Evolutionary conservation across 208 protist genomes (phyloP).

Genomic region (Trypanosomatidae sp.): DNA sequence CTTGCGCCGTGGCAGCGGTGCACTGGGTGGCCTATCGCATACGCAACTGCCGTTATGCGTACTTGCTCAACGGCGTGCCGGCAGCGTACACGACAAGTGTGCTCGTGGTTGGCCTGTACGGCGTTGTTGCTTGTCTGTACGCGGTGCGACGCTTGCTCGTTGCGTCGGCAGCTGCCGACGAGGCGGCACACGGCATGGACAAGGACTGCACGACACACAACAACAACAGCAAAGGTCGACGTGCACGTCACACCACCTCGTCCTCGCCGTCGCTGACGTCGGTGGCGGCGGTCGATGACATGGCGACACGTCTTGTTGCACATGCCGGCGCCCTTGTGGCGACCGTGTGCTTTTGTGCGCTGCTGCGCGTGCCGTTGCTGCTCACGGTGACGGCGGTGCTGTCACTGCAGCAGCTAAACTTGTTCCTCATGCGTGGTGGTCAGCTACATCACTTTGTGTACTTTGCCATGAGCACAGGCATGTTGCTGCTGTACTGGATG

Average conservation of each 20-base stretch:
- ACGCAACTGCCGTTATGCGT: slow-evolving; percentile 57
- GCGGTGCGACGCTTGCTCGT: no score
- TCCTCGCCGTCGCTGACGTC: slow-evolving; percentile 38
- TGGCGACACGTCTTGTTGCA: not conserved
- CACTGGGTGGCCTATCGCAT: slow-evolving; percentile 64
- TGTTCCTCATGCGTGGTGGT: slow-evolving; percentile 67
- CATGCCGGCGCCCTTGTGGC: slow-evolving; percentile 19
- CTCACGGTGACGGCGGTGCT: slow-evolving; percentile 42
- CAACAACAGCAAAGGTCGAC: no score
- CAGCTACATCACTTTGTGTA: slow-evolving; percentile 46
- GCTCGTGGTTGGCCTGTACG: slow-evolving; percentile 44
- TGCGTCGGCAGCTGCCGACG: no score
- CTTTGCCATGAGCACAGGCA: slow-evolving; percentile 64
- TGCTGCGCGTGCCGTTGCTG: slow-evolving; percentile 23
- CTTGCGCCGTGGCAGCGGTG: slow-evolving; percentile 4
- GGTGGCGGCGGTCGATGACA: slow-evolving; percentile 15
- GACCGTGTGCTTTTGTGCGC: slow-evolving; percentile 21
- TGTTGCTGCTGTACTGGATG: slow-evolving; percentile 84
- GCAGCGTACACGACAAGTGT: slow-evolving; percentile 48
- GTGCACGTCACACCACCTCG: slow-evolving; percentile 24
- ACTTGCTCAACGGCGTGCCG: slow-evolving; percentile 54
- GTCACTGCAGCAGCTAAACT: slow-evolving; percentile 39
- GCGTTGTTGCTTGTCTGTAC: no score
- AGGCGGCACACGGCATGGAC: no score
- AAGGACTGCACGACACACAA: no score